Conservation (phyloP, 176 grass and related monocot species). For the Alopecurus myosuroides region DNA sequence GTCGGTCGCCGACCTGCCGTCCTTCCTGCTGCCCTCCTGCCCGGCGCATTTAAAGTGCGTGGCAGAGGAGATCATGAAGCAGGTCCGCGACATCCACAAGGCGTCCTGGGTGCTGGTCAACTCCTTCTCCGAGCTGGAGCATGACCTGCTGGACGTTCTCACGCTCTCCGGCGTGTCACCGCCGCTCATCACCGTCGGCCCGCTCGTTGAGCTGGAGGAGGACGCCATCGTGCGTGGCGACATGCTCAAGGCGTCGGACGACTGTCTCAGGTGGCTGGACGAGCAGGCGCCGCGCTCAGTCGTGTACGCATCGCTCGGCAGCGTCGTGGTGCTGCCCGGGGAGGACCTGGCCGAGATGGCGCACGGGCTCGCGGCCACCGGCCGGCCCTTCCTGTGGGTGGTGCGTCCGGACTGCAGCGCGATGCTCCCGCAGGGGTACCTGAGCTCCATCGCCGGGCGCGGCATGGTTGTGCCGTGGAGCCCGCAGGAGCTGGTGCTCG, state of each 20-base stretch:
- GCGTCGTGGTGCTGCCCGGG: conserved; percentile 47
- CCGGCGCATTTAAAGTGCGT: conserved; percentile 45
- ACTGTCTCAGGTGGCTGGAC: conserved; percentile 60
- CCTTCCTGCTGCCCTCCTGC: conserved; percentile 60
- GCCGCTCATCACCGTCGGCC: conserved; percentile 52
- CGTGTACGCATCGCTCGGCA: conserved; percentile 73
- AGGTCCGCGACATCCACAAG: no score
- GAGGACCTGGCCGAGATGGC: conserved; percentile 55
- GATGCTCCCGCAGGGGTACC: no score
- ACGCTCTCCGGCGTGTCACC: conserved; percentile 18
- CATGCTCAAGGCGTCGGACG: conserved; percentile 33
- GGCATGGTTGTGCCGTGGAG: no score
- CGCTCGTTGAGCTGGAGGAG: conserved; percentile 41
- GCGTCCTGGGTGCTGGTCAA: no score
- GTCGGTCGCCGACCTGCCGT: conserved; percentile 41
- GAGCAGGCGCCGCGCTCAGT: conserved; percentile 35
- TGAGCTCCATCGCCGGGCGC: no score
- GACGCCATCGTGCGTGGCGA: conserved; percentile 33
- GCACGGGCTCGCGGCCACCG: no score
- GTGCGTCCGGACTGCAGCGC: no score
- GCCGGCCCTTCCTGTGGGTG: no score
- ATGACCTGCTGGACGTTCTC: conserved; percentile 32
- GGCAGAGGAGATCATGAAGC: conserved; percentile 35
- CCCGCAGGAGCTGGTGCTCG: conserved; percentile 66
- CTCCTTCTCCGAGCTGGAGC: no score